A percentile compares a stretch with the other conserved stretches of the same genome.
phyloP scores from a whole-genome alignment of 805 yeast species.

The Ascoidea asiatica region DNA sequence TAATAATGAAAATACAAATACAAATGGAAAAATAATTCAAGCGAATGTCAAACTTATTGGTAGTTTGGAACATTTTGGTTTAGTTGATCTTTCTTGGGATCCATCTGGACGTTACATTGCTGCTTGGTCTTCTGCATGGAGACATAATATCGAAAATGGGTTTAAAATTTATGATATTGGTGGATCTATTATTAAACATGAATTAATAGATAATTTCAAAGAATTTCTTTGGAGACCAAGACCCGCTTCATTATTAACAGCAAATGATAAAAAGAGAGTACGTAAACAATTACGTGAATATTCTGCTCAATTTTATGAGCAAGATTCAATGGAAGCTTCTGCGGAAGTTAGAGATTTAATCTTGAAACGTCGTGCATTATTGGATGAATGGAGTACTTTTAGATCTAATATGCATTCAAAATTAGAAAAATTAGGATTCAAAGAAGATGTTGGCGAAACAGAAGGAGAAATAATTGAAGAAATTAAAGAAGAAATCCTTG shows the following conservation, averaged over 20 bases:
- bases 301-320: conserved; percentile 86
- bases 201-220: conserved; percentile 68
- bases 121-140: conserved; percentile 79
- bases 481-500: conserved; percentile 60
- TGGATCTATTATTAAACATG: conserved; percentile 67
- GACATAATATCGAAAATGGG: conserved; percentile 80
- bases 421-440: conserved; percentile 32
- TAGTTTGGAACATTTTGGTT: conserved; percentile 55
- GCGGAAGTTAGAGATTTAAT: conserved; percentile 85
- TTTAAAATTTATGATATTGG: conserved; percentile 76
- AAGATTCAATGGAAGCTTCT: conserved; percentile 91
- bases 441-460: conserved; percentile 28
- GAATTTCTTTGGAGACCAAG: conserved; percentile 96
- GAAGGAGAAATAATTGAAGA: conserved; percentile 62
- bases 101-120: conserved; percentile 88
- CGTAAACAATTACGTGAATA: conserved; percentile 81
- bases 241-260: conserved; percentile 64
- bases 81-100: conserved; percentile 86
- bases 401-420: conserved; percentile 38
- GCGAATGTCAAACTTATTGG: conserved; percentile 51
- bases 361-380: conserved; percentile 64
- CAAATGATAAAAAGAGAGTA: conserved; percentile 77
- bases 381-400: conserved; percentile 80
- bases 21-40: conserved; percentile 29
- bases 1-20: conserved; percentile 20